phyloP scores from a whole-genome alignment of 306 rosid species.

The Psophocarpus tetragonolobus region DNA sequence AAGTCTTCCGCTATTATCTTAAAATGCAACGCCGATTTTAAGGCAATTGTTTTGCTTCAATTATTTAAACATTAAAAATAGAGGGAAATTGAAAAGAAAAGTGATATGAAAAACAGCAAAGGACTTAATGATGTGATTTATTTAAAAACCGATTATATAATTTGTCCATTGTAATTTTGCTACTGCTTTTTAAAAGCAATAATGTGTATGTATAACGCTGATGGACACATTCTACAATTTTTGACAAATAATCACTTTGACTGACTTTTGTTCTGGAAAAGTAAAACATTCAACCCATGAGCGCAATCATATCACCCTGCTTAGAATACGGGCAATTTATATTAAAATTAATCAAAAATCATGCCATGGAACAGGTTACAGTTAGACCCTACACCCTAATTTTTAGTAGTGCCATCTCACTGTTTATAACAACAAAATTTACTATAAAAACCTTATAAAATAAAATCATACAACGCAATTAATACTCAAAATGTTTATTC shows the following conservation, averaged over 20 bases:
- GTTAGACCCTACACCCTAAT: constrained; percentile 37
- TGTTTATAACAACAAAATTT: constrained; percentile 30
- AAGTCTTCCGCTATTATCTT: not conserved
- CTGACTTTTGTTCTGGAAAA: constrained; percentile 53
- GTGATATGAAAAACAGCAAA: not conserved
- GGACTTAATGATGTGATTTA: constrained; percentile 42
- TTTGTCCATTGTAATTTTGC: constrained; percentile 38
- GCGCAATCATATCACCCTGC: constrained; percentile 50
- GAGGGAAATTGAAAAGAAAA: not conserved
- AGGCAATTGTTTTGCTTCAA: not conserved
- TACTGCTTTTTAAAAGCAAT: constrained; percentile 37
- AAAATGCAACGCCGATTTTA: not conserved
- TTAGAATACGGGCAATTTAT: constrained; percentile 34
- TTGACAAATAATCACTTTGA: constrained; percentile 60
- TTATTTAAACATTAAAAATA: not conserved
- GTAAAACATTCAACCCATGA: constrained; percentile 49
- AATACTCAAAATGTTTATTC: not conserved
- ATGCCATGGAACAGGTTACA: no score
- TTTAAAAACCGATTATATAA: constrained; percentile 32
- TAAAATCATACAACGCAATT: not conserved
- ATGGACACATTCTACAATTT: constrained; percentile 47
- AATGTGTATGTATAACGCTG: constrained; percentile 17
- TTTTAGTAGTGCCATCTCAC: not conserved
- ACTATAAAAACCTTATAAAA: constrained; percentile 27
- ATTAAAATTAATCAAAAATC: not conserved